A percentile compares a stretch with the other conserved stretches of the same genome.
Conservation (phyloP, 441 rosid species). For the Syzygium syzygioides region DNA sequence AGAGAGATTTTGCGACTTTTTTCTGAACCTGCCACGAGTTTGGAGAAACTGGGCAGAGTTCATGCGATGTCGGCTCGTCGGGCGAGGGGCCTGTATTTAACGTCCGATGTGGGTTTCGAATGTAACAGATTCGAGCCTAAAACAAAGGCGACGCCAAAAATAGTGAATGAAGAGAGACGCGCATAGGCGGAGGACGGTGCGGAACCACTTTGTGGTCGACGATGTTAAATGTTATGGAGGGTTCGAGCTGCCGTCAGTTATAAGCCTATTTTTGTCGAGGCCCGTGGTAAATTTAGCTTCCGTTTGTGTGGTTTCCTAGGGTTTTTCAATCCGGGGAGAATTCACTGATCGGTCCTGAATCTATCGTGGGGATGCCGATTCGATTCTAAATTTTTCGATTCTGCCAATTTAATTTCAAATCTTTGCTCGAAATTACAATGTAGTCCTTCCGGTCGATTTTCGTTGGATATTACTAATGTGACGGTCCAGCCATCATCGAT, state of each 20-base stretch:
- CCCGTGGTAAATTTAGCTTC: not conserved
- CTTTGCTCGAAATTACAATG: too few relatives aligned
- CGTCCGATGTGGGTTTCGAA: not conserved
- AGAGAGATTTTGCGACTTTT: not conserved
- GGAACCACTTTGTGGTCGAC: not conserved
- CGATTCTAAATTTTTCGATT: not conserved
- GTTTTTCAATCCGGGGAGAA: not conserved
- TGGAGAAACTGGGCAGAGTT: not conserved
- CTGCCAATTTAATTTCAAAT: not conserved
- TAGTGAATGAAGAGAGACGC: not conserved
- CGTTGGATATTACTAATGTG: not conserved
- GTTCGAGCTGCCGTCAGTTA: not conserved
- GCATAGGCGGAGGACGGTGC: not conserved
- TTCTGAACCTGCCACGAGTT: not conserved
- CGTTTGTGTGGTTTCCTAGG: not conserved
- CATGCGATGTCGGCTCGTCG: not conserved
- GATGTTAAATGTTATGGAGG: not conserved
- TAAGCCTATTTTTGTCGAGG: not conserved
- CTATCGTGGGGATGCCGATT: too few relatives aligned
- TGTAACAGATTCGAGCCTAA: not conserved
- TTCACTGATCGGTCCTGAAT: too few relatives aligned
- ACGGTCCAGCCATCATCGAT: rapidly evolving
- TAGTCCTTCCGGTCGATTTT: too few relatives aligned
- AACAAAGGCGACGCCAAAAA: not conserved
- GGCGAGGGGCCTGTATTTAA: not conserved